Evolutionary conservation across 306 rosid species (phyloP).

Genomic region (Cicer chorassanicum): DNA sequence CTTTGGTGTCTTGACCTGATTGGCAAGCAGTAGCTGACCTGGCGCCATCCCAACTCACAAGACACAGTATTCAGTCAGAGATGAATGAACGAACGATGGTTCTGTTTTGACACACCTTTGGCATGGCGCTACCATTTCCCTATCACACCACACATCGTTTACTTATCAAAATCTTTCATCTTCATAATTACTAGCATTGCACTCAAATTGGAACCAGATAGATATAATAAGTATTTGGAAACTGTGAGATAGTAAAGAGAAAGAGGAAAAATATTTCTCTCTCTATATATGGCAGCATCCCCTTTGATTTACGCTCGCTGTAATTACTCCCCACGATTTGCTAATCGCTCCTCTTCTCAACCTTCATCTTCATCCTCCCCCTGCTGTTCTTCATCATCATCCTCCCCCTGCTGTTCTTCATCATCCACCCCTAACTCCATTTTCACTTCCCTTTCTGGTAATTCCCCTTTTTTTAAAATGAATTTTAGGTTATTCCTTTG

Average conservation of each 20-base stretch:
- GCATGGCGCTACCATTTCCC: not conserved
- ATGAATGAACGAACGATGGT: not conserved
- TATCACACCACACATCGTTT: no score
- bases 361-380: conserved; percentile 38
- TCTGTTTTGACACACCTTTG: not conserved
- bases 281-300: conserved; percentile 29
- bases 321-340: conserved; percentile 23
- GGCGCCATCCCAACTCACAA: not conserved
- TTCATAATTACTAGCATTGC: no score
- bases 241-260: no score
- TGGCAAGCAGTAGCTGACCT: conserved; percentile 1
- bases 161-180: no score
- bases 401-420: conserved; percentile 40
- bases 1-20: not conserved
- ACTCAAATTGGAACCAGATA: no score
- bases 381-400: conserved; percentile 37
- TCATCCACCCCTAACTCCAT: conserved; percentile 10
- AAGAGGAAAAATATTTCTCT: no score
- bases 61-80: no score
- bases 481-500: not conserved
- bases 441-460: conserved; percentile 42
- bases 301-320: conserved; percentile 33
- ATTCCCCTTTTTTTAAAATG: not conserved
- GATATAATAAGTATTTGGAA: not conserved
- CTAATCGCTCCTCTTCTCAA: conserved; percentile 24